Percentiles rank a stretch among this genome's conserved stretches.
These are phyloP conservation scores for Ephemerocybe angulata DNA, from an alignment of 768 basidiomycete species.

Conservation along the genomic window DNA sequence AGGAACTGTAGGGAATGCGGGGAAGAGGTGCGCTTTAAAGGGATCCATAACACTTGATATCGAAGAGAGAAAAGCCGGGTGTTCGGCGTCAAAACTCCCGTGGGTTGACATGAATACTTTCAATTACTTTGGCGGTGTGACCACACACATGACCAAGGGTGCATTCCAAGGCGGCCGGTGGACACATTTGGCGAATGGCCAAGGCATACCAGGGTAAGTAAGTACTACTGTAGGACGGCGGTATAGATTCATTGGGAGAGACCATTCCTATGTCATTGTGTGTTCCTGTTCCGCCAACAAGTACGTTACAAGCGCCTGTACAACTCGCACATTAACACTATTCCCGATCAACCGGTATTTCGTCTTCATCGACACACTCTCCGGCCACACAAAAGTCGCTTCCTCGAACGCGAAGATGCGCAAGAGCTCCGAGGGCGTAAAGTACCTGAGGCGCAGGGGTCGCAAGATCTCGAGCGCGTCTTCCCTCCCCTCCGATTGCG, in stretches of 20 bases:
- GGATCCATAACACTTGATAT: neutral
- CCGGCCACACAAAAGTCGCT: conserved; percentile 58
- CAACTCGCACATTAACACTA: conserved; percentile 76
- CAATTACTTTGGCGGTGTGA: no score
- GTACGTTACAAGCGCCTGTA: conserved; percentile 57
- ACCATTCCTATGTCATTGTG: neutral
- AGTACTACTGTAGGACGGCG: no score
- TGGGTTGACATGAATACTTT: no score
- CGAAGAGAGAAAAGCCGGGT: neutral
- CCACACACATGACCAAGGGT: no score
- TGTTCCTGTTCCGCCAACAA: conserved; percentile 33
- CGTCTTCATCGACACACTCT: conserved; percentile 55
- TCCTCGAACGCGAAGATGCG: conserved; percentile 59
- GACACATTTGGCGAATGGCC: no score
- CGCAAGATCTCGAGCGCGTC: conserved; percentile 52
- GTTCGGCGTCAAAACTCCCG: no score
- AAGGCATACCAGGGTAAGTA: no score
- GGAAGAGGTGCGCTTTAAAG: neutral
- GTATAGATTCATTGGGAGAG: no score
- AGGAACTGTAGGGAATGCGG: no score
- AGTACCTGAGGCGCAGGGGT: conserved; percentile 67
- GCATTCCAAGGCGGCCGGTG: no score
- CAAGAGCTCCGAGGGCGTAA: conserved; percentile 69
- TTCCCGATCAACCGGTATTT: conserved; percentile 79
- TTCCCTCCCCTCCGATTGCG: conserved; percentile 35